phyloP scores from a whole-genome alignment of 1,139 yeast genomes.

The Saccharomycopsis hybrid region DNA sequence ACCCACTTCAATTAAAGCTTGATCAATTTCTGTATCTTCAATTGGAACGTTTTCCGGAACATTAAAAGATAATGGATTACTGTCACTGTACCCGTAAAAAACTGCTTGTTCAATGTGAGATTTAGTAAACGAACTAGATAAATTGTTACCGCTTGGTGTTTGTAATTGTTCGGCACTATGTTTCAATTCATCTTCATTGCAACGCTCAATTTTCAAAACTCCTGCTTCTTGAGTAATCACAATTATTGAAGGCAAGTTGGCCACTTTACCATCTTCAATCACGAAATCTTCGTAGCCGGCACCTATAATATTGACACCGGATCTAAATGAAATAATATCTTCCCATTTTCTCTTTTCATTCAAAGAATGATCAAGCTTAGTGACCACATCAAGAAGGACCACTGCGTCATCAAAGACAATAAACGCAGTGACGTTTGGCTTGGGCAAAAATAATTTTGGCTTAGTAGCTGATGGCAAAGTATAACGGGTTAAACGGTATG shows the following conservation, averaged over 20 bases:
- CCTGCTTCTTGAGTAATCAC: constrained; percentile 58
- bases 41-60: constrained; percentile 33
- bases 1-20: constrained; percentile 44
- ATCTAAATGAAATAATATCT: constrained; percentile 56
- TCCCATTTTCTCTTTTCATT: constrained; percentile 62
- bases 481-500: constrained; percentile 47
- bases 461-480: constrained; percentile 27
- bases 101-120: constrained; percentile 80
- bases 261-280: constrained; percentile 23
- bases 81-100: constrained; percentile 42
- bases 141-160: background rate
- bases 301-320: constrained; percentile 52
- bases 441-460: constrained; percentile 55
- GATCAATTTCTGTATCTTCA: constrained; percentile 36
- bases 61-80: constrained; percentile 54
- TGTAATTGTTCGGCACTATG: background rate
- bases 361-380: constrained; percentile 38
- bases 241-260: constrained; percentile 39
- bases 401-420: constrained; percentile 56
- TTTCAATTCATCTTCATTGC: constrained; percentile 26
- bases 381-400: constrained; percentile 55
- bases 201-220: constrained; percentile 53
- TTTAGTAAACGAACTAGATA: constrained; percentile 40
- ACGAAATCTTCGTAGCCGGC: constrained; percentile 45
- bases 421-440: constrained; percentile 57